Conservation (phyloP, 441 rosid genomes). For the Arabidopsis lyrata region DNA sequence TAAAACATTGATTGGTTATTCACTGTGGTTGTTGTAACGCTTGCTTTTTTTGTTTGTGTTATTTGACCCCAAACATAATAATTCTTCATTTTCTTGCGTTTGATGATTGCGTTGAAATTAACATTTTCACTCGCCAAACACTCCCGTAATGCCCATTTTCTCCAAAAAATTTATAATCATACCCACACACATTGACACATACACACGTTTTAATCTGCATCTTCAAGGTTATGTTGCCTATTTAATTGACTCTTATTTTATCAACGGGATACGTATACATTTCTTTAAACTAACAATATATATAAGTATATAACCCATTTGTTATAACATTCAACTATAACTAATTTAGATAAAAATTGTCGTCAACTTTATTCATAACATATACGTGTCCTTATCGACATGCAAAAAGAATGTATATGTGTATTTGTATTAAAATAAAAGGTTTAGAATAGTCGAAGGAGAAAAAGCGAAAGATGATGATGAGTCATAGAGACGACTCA, state of each 20-base stretch:
- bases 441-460: constrained; percentile 26
- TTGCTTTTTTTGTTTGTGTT: not conserved
- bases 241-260: not conserved
- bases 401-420: constrained; percentile 29
- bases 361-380: constrained; percentile 37
- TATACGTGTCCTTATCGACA: constrained; percentile 41
- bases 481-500: constrained; percentile 39
- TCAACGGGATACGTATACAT: constrained; percentile 5
- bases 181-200: not conserved
- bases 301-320: not conserved
- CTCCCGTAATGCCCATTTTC: not conserved
- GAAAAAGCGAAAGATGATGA: constrained; percentile 32
- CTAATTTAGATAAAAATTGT: not conserved
- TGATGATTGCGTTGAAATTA: constrained; percentile 26
- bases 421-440: constrained; percentile 17
- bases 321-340: constrained; percentile 8
- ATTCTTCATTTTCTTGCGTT: not conserved
- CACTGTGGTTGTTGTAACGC: constrained; percentile 36
- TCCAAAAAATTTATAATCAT: not conserved
- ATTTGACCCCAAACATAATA: constrained; percentile 13
- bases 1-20: constrained; percentile 27
- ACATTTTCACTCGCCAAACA: constrained; percentile 31
- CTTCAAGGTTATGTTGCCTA: not conserved
- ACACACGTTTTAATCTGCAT: not conserved
- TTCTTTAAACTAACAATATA: not conserved